Evolutionary conservation across 192 early-diverging fungal species (phyloP).

Genomic region (Podila minutissima): DNA sequence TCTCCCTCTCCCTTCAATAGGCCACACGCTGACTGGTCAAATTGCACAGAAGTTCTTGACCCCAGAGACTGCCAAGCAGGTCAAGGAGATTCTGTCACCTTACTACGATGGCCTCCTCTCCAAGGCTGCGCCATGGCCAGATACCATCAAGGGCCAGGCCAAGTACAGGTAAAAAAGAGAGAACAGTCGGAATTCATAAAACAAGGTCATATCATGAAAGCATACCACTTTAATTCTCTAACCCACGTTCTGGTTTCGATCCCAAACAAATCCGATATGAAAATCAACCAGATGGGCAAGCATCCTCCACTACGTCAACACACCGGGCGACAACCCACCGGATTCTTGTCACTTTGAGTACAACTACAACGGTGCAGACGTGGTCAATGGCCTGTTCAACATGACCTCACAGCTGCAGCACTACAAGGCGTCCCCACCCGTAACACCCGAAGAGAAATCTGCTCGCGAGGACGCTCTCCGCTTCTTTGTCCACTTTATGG

Average conservation of each 20-base stretch:
- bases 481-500: slow-evolving; percentile 62
- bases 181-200: neutral
- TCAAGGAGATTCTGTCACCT: slow-evolving; percentile 43
- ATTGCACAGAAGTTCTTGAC: slow-evolving; percentile 45
- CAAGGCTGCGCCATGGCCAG: slow-evolving; percentile 51
- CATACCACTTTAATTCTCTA: neutral
- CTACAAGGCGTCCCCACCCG: slow-evolving; percentile 14
- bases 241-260: neutral
- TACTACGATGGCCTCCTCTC: slow-evolving; percentile 48
- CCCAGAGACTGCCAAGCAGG: slow-evolving; percentile 35
- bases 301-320: slow-evolving; percentile 40
- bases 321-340: slow-evolving; percentile 37
- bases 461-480: slow-evolving; percentile 49
- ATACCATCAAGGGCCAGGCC: slow-evolving; percentile 45
- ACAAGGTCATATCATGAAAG: neutral
- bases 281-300: slow-evolving; percentile 36
- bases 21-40: slow-evolving; percentile 47
- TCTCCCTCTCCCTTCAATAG: neutral
- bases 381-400: slow-evolving; percentile 50
- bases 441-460: slow-evolving; percentile 18
- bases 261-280: neutral
- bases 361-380: slow-evolving; percentile 22
- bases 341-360: slow-evolving; percentile 37
- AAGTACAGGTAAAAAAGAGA: slow-evolving; percentile 23
- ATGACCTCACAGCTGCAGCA: slow-evolving; percentile 42